Evolutionary conservation across 495 filamentous ascomycete species (phyloP), one percentile per base, ranked within the genome.

Genomic region (Hypoxylon rickii): DNA sequence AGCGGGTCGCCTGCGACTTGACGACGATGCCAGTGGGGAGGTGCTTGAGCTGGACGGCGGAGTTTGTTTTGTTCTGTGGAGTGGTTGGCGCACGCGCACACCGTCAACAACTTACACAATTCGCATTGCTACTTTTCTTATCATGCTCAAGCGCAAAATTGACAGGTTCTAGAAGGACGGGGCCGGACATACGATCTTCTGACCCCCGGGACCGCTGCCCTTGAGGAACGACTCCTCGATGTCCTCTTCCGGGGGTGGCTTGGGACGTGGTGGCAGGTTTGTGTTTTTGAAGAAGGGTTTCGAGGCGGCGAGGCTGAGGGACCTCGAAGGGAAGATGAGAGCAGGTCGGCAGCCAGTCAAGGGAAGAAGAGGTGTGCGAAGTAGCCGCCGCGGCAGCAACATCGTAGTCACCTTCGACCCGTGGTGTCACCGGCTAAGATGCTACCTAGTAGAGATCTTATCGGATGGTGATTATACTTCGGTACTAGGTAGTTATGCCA

Each of bases 41-140:
- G 73, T 98, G 94, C 50, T 84, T 92, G 19, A 98, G 79, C 66
- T 98, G 95, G 32, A 97, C 94, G 39, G 94, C 94, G 7, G 90
- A 97, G 58, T 85, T 86, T 17, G 94, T 97, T 86, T 98, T 98
- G 76, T 98, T 98, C 89, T 92, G 46, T 29, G 4, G 8, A 16
- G 22, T 32, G 8, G 13, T 34, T 7, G n/a, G n/a, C n/a, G n/a
- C n/a, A n/a, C n/a, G n/a, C n/a, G n/a, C n/a, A n/a, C n/a, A n/a
- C n/a, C n/a, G n/a, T n/a, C n/a, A n/a, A n/a, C n/a, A n/a, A n/a
- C n/a, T n/a, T n/a, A n/a, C n/a, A n/a, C n/a, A n/a, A n/a, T n/a
- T n/a, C n/a, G n/a, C n/a, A n/a, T n/a, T n/a, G n/a, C n/a, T n/a
- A n/a, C n/a, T n/a, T n/a, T n/a, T n/a, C n/a, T n/a, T n/a, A n/a